Evolutionary conservation across 495 filamentous ascomycete species (phyloP).

Genomic region (Trichoderma erinaceum): DNA sequence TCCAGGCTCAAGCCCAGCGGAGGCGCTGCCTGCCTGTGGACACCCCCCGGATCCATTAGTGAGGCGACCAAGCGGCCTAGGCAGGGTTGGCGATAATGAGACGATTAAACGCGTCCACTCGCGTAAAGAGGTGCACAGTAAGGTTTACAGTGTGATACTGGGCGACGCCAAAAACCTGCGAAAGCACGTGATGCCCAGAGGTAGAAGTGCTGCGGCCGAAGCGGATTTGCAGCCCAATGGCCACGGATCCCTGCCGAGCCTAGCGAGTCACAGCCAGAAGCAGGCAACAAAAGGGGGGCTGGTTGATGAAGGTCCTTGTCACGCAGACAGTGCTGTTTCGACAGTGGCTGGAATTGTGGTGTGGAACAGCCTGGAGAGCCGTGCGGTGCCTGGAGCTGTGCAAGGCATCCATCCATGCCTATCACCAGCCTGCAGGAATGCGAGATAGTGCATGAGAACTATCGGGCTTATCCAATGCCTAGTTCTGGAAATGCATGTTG

Average conservation of each 20-base stretch:
- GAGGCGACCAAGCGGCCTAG: conserved; percentile 12
- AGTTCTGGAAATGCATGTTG: background rate
- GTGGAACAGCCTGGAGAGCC: background rate
- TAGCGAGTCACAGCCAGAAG: background rate
- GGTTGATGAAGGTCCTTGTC: background rate
- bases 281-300: background rate
- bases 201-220: background rate
- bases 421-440: background rate
- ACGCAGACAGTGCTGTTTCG: background rate
- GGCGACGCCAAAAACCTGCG: conserved; percentile 8
- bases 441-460: background rate
- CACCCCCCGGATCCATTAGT: conserved; percentile 9
- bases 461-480: background rate
- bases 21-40: conserved; percentile 10
- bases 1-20: background rate
- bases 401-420: background rate
- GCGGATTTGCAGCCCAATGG: background rate
- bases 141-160: background rate
- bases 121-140: background rate
- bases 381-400: conserved; percentile 10
- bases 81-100: conserved; percentile 11
- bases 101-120: conserved; percentile 10
- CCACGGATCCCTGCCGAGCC: background rate
- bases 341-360: background rate
- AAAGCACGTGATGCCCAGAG: conserved; percentile 9